phyloP scores from a whole-genome alignment of 2,329 filamentous ascomycete species.

The Colletotrichum orchidophilum region DNA sequence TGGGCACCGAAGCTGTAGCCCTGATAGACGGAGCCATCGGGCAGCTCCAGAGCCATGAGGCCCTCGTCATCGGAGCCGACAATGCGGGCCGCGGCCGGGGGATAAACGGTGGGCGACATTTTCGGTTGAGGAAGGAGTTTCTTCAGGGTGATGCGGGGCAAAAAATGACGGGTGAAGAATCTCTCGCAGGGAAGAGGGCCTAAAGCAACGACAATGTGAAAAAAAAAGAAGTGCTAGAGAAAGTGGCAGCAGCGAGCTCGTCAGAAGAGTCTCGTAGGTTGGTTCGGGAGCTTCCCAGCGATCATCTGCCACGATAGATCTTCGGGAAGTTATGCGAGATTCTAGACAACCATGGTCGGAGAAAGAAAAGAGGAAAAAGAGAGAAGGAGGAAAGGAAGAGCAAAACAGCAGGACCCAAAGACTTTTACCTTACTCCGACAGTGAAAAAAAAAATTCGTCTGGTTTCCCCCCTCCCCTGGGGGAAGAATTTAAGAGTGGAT shows the following conservation, averaged over 20 bases:
- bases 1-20: slow-evolving; percentile 96
- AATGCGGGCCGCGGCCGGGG: slow-evolving; percentile 70
- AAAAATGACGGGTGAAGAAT: slow-evolving; percentile 19
- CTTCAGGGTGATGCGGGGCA: slow-evolving; percentile 21
- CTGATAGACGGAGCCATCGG: slow-evolving; percentile 90
- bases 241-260: slow-evolving; percentile 32
- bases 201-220: slow-evolving; percentile 7
- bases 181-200: slow-evolving; percentile 13
- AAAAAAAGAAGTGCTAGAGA: slow-evolving; percentile 11
- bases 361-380: slow-evolving; percentile 32
- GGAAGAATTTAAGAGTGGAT: slow-evolving; percentile 1
- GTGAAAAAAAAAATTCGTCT: slow-evolving; percentile 25
- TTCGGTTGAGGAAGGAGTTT: slow-evolving; percentile 24
- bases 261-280: slow-evolving; percentile 31
- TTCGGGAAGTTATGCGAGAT: slow-evolving; percentile 33
- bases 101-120: slow-evolving; percentile 49
- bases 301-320: slow-evolving; percentile 38
- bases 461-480: slow-evolving; percentile 12
- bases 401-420: slow-evolving; percentile 25
- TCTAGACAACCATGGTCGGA: slow-evolving; percentile 34
- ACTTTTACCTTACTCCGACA: slow-evolving; percentile 32
- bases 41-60: slow-evolving; percentile 87
- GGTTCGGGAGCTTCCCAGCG: slow-evolving; percentile 35
- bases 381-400: slow-evolving; percentile 12
- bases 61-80: slow-evolving; percentile 63